Base-by-base conservation (phyloP, 768 basidiomycete species). In the Mycena maculata region DNA sequence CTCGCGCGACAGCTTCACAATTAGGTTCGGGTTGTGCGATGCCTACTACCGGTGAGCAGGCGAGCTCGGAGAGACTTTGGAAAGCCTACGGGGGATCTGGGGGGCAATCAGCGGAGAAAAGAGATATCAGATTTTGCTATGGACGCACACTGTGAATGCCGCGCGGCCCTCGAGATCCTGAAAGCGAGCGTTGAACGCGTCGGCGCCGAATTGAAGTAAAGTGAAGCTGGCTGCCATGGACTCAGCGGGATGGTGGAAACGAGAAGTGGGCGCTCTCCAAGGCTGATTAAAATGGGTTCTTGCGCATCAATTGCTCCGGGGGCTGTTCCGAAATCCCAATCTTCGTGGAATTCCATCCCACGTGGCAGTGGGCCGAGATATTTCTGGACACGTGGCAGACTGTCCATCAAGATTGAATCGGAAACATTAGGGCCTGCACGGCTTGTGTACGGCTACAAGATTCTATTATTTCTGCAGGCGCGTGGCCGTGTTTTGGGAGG, bases 71-170 rank as follows among this genome's bases (percentile, higher is more conserved):
- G 42, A 30, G 13, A 60, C 11, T 44, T 9, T 28, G 9, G 20
- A 58, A 58, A 13, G 55, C 72, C 49, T 71, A 56, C 76, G 64
- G 48, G 62, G 1, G 64, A 69, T 45, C 65, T 67, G 56, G 47
- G 63, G 31, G n/a, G 27, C 20, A 25, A n/a, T 50, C 8, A 44
- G 54, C 27, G 50, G 18, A 54, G 36, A 49, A 16, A 23, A 45
- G 33, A 9, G 70, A 71, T 33, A 42, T 27, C 63, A 42, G 38
- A 38, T n/a, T n/a, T n/a, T n/a, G n/a, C n/a, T n/a, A n/a, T 13
- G 15, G 1, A 80, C 91, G 68, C 75, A 92, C 92, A 92, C 76
- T 1, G 89, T 86, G 76, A 92, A 93, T 1, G 92, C 92, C 25
- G 81, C 79, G 38, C 86, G 83, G 36, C 85, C 84, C 68, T 92